Evolutionary conservation across 2,329 filamentous ascomycete genomes (phyloP), one percentile per base, ranked within the genome.

Genomic region (Pseudogymnoascus sp.): DNA sequence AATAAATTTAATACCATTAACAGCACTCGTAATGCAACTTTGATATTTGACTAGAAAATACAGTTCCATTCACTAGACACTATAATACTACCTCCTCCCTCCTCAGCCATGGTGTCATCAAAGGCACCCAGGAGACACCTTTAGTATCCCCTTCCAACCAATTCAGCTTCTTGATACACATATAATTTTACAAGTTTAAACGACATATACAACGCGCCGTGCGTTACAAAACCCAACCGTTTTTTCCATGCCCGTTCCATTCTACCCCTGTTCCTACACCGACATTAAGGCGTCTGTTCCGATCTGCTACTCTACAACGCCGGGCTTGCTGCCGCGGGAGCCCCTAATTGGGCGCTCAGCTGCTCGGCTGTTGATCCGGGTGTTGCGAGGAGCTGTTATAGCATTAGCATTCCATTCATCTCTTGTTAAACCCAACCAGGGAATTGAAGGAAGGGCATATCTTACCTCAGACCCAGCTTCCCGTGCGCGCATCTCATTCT

Each of bases 401-500:
- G 12, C 6, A 32, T 58, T 28, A 58, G 54, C 14, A 2, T 58
- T 7, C 30, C 6, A 5, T 35, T 6, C 30, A 14, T 12, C 6
- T 20, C 16, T 11, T 11, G 9, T 47, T 4, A 18, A 20, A 47
- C 7, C n/a, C 7, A 18, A n/a, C 4, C 2, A 14, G 18, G 41
- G 30, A 2, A 11, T 8, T 47, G n/a, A n/a, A n/a, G n/a, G 32
- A 57, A 30, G 47, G 35, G 30, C 8, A 38, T 22, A 30, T 63
- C 65, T 57, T 67, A 87, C 84, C 79, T 96, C 90, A 72, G 89
- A 87, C 65, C 91, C 91, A 71, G 89, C 85, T 83, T 96, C 90
- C 75, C 94, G 89, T 90, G 96, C 94, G 75, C 89, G 87, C 84
- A 92, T 91, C 79, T 97, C 93, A 76, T 91, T 86, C 85, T 99